Evolutionary conservation across 805 yeast genomes (phyloP).

Genomic region (Saccharomycopsis schoenii): DNA sequence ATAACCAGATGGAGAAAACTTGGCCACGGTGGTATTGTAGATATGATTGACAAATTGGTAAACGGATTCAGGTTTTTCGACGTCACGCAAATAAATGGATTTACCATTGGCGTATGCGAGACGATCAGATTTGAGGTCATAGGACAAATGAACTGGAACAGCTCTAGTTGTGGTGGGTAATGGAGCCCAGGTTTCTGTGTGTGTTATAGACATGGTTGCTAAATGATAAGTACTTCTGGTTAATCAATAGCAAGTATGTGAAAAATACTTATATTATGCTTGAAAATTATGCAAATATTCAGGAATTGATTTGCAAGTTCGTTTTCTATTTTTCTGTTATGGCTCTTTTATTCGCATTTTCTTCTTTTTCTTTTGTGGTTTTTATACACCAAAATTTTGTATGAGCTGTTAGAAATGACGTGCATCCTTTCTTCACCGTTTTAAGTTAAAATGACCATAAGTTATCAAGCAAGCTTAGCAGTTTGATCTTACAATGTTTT

Average conservation of each 20-base stretch:
- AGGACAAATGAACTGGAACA: constrained; percentile 60
- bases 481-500: background rate
- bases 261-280: no score
- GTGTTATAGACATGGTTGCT: background rate
- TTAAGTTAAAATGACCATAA: background rate
- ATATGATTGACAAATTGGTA: constrained; percentile 70
- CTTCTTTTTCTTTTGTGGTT: background rate
- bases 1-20: constrained; percentile 81
- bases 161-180: constrained; percentile 73
- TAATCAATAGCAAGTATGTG: no score
- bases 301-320: no score
- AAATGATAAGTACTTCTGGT: no score
- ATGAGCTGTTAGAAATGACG: background rate
- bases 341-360: background rate
- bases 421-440: background rate
- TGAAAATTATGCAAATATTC: no score
- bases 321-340: background rate
- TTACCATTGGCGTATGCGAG: constrained; percentile 76
- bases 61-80: constrained; percentile 33
- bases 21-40: constrained; percentile 67
- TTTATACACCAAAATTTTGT: background rate
- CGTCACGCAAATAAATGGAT: constrained; percentile 61
- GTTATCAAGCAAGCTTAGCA: background rate
- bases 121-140: constrained; percentile 57
- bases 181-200: constrained; percentile 45